A percentile compares a stretch with the other conserved stretches of the same genome.
Conservation (phyloP, 2,329 filamentous ascomycete species). For the Pestalotiopsis fici region DNA sequence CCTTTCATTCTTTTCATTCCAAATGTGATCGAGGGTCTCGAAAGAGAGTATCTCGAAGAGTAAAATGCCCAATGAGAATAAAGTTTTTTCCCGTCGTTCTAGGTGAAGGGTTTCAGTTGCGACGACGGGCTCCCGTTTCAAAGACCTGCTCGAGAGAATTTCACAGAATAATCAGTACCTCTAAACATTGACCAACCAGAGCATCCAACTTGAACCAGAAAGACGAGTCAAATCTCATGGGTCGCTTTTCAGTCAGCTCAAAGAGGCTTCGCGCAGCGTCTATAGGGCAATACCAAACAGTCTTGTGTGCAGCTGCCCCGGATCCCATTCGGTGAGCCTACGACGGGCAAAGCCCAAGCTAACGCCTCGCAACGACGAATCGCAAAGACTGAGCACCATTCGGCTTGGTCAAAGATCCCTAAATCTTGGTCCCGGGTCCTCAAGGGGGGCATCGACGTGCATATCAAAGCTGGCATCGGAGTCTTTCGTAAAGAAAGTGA, state of each 20-base stretch:
- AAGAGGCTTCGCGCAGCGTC: background rate
- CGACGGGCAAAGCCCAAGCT: background rate
- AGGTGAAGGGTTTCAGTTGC: too few relatives aligned
- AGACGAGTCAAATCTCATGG: background rate
- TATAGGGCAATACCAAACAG: background rate
- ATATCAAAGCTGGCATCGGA: too few relatives aligned
- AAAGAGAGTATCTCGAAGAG: background rate
- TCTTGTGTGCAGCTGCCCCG: background rate
- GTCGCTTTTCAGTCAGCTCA: background rate
- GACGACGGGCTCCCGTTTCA: background rate
- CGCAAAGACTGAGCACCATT: too few relatives aligned
- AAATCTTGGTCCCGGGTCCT: too few relatives aligned
- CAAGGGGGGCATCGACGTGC: too few relatives aligned
- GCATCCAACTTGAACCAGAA: constrained; percentile 1
- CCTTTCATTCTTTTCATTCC: background rate
- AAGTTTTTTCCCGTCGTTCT: too few relatives aligned
- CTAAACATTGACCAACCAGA: constrained; percentile 1
- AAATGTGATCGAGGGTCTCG: background rate
- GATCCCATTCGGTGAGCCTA: background rate
- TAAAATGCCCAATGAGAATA: background rate
- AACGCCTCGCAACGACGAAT: background rate
- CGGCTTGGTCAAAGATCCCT: too few relatives aligned
- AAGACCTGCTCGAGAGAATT: background rate
- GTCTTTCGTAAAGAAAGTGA: too few relatives aligned
- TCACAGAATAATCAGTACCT: background rate